Evolutionary conservation across 805 yeast genomes (phyloP).

Genomic region (Pichia cephalocereana): DNA sequence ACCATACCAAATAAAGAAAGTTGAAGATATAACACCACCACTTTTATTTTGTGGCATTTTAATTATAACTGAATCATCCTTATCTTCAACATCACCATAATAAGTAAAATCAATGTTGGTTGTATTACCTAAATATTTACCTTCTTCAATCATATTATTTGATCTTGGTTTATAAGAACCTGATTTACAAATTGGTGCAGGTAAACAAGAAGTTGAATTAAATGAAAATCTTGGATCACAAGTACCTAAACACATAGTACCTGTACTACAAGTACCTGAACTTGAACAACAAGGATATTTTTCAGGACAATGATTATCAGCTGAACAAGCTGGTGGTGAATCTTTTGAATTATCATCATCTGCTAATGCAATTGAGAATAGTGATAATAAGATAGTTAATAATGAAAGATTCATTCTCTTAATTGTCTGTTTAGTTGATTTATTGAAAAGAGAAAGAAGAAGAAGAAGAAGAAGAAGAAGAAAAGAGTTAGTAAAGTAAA

Average conservation of each 20-base stretch:
- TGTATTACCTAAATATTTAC: conserved; percentile 53
- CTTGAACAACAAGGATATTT: conserved; percentile 72
- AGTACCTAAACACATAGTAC: conserved; percentile 66
- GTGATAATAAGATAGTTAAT: background rate
- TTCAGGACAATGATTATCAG: conserved; percentile 59
- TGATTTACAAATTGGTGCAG: conserved; percentile 67
- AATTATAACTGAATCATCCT: conserved; percentile 48
- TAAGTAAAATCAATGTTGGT: conserved; percentile 61
- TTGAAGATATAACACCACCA: conserved; percentile 76
- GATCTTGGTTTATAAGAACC: conserved; percentile 33
- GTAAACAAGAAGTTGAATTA: conserved; percentile 66
- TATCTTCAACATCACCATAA: conserved; percentile 47
- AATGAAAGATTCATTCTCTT: background rate
- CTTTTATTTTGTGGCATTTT: conserved; percentile 71
- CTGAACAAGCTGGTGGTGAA: conserved; percentile 37
- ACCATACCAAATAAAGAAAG: conserved; percentile 84
- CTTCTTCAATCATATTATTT: conserved; percentile 18
- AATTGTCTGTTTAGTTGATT: no score
- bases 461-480: no score
- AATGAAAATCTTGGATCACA: conserved; percentile 73
- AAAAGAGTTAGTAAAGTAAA: no score
- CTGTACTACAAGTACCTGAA: conserved; percentile 47
- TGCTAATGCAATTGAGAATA: background rate
- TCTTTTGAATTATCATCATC: background rate
- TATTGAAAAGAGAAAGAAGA: no score